Evolutionary conservation across 140 eudicot genomes (phyloP).

Genomic region (Cichorium intybus): DNA sequence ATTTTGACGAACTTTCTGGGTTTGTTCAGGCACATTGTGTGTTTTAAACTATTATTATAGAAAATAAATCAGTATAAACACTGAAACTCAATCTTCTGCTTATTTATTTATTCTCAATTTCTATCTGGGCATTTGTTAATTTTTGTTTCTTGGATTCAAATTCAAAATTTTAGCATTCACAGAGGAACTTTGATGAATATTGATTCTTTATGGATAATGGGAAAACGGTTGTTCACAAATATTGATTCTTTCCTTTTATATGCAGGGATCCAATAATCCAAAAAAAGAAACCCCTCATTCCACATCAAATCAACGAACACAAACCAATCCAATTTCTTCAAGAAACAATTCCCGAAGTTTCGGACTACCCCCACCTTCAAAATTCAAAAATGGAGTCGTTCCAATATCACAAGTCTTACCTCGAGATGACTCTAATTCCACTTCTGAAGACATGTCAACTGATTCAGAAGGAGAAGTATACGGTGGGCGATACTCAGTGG

Average conservation of each 20-base stretch:
- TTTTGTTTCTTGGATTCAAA: constrained; percentile 1
- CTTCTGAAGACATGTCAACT: constrained; percentile 60
- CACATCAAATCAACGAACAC: constrained; percentile 34
- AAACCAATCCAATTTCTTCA: constrained; percentile 38
- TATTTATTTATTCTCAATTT: not conserved
- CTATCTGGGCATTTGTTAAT: not conserved
- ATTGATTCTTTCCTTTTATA: not conserved
- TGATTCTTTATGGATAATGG: not conserved
- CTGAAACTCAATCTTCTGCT: not conserved
- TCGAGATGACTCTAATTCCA: constrained; percentile 39
- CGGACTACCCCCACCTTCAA: constrained; percentile 67
- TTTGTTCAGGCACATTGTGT: too few relatives aligned
- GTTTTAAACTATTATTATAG: too few relatives aligned
- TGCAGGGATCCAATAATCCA: constrained; percentile 51
- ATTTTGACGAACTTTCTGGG: not conserved
- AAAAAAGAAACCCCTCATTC: constrained; percentile 41
- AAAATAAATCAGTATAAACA: not conserved
- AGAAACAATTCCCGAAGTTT: constrained; percentile 44
- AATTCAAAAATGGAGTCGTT: constrained; percentile 57
- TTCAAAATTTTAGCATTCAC: not conserved
- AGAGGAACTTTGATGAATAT: not conserved
- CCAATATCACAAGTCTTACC: constrained; percentile 60
- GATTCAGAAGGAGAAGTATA: constrained; percentile 71
- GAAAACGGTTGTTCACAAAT: not conserved
- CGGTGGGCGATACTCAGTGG: constrained; percentile 74